These are phyloP conservation scores for Hebeloma cylindrosporum DNA, from an alignment of 768 basidiomycete genomes.

Conservation along the genomic window DNA sequence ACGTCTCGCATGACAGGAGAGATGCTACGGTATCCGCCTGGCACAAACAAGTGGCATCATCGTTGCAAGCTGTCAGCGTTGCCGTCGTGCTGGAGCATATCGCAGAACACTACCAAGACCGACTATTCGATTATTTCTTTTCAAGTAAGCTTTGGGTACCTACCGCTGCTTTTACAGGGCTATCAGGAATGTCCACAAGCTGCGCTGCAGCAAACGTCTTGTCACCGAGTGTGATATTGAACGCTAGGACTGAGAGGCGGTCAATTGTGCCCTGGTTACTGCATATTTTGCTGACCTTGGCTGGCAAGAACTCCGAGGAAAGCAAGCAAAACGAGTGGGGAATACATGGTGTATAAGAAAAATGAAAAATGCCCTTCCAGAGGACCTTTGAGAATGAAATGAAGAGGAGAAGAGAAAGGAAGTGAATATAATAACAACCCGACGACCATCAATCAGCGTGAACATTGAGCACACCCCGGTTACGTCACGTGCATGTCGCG, in stretches of 20 bases:
- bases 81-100: constrained; percentile 29
- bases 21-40: constrained; percentile 35
- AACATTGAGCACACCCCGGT: neutral
- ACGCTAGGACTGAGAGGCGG: constrained; percentile 34
- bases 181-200: constrained; percentile 43
- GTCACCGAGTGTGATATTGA: constrained; percentile 48
- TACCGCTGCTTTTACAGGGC: constrained; percentile 29
- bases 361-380: constrained; percentile 30
- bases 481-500: constrained; percentile 34
- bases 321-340: constrained; percentile 31
- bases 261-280: too few relatives aligned
- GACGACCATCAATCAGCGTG: neutral
- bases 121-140: neutral
- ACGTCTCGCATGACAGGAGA: constrained; percentile 61
- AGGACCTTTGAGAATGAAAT: constrained; percentile 19
- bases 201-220: constrained; percentile 39
- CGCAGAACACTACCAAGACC: constrained; percentile 33
- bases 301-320: constrained; percentile 50
- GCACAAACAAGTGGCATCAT: constrained; percentile 59
- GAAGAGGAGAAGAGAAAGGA: constrained; percentile 16
- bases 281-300: too few relatives aligned
- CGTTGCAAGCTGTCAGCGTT: constrained; percentile 40
- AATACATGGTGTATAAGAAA: constrained; percentile 28
- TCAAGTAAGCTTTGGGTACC: constrained; percentile 8
- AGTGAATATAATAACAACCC: constrained; percentile 8